phyloP scores from a whole-genome alignment of 2,329 filamentous ascomycete species.

The Thermoascus crustaceus region DNA sequence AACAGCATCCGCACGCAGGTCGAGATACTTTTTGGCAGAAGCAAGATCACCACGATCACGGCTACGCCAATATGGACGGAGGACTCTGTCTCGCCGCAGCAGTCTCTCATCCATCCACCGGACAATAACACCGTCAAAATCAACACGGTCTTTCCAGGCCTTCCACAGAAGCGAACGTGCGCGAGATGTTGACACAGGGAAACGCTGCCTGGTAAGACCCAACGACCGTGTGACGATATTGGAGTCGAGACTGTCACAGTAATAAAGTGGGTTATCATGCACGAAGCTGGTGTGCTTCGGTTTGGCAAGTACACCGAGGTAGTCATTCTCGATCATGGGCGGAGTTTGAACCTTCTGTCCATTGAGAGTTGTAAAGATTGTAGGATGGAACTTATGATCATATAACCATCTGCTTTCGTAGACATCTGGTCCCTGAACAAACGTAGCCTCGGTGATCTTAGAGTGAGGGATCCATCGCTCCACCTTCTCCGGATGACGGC shows the following conservation, averaged over 20 bases:
- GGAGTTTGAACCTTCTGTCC: conserved; percentile 45
- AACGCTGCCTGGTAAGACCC: conserved; percentile 26
- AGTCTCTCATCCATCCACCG: conserved; percentile 46
- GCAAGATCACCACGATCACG: conserved; percentile 37
- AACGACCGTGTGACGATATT: conserved; percentile 25
- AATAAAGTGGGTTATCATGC: conserved; percentile 46
- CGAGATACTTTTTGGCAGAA: conserved; percentile 38
- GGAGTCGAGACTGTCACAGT: conserved; percentile 34
- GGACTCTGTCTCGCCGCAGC: conserved; percentile 38
- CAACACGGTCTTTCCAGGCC: conserved; percentile 39
- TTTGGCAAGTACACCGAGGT: conserved; percentile 36
- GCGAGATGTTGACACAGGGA: conserved; percentile 39
- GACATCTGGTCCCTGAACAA: conserved; percentile 45
- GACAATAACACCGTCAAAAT: conserved; percentile 42
- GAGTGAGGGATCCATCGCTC: conserved; percentile 50
- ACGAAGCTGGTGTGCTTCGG: conserved; percentile 37
- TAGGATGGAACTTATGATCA: conserved; percentile 43
- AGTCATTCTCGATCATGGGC: conserved; percentile 46
- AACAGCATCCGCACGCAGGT: conserved; percentile 40
- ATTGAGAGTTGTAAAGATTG: conserved; percentile 42
- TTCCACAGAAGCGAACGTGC: conserved; percentile 45
- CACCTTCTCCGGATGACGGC: conserved; percentile 42
- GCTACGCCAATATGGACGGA: conserved; percentile 39
- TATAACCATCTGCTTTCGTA: conserved; percentile 45
- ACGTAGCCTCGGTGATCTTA: conserved; percentile 47